These are phyloP conservation scores for Yarrowia alimentaria DNA, from an alignment of 805 yeast species.

Conservation along the genomic window DNA sequence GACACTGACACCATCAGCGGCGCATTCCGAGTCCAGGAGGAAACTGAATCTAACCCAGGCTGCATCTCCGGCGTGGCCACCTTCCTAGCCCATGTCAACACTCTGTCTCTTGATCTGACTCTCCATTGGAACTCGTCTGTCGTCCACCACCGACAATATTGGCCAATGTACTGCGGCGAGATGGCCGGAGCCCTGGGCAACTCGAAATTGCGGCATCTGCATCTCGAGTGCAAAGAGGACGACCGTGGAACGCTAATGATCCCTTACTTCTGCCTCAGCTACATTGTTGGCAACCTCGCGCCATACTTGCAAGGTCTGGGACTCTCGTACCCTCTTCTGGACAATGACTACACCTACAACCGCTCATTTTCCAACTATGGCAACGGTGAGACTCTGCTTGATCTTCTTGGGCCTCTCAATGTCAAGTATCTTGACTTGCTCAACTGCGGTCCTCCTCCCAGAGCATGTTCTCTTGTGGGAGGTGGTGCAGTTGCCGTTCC, in stretches of 20 bases:
- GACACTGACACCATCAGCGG: conserved; percentile 5
- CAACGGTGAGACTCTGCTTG: conserved; percentile 18
- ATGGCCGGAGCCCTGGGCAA: conserved; percentile 15
- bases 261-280: conserved; percentile 20
- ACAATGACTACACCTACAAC: conserved; percentile 17
- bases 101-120: conserved; percentile 9
- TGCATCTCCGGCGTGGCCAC: conserved; percentile 19
- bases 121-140: conserved; percentile 20
- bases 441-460: conserved; percentile 14
- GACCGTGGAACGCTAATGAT: conserved; percentile 20
- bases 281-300: conserved; percentile 6
- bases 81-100: conserved; percentile 6
- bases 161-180: conserved; percentile 23
- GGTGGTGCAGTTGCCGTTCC: conserved; percentile 18
- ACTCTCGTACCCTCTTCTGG: conserved; percentile 11
- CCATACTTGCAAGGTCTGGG: conserved; percentile 21
- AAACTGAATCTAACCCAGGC: not conserved
- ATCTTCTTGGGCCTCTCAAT: conserved; percentile 3
- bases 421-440: conserved; percentile 17
- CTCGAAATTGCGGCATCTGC: conserved; percentile 12
- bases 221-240: conserved; percentile 14
- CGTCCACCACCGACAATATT: not conserved
- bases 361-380: conserved; percentile 14
- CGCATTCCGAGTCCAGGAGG: conserved; percentile 6
- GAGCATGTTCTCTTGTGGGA: conserved; percentile 17